Evolutionary conservation across 2,329 filamentous ascomycete species (phyloP).

Genomic region (Hypomyces rosellus): DNA sequence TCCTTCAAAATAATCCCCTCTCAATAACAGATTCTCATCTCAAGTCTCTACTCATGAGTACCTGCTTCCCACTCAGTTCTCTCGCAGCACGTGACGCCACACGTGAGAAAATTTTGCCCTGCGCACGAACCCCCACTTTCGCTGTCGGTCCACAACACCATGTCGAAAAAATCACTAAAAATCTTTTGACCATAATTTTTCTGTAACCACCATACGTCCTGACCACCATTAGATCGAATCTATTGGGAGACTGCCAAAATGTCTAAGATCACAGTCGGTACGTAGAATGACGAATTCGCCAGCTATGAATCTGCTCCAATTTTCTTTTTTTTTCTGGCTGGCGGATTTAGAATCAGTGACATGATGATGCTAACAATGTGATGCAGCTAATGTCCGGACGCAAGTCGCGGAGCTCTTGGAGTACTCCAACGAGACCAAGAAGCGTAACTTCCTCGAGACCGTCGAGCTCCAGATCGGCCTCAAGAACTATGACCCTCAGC

Average conservation of each 20-base stretch:
- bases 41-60: too few relatives aligned
- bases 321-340: not conserved
- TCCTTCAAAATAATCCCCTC: too few relatives aligned
- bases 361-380: conserved; percentile 23
- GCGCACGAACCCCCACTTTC: conserved; percentile 20
- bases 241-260: conserved; percentile 86
- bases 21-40: too few relatives aligned
- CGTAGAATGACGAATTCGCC: conserved; percentile 15
- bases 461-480: conserved; percentile 89
- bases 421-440: conserved; percentile 92
- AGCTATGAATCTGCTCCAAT: not conserved
- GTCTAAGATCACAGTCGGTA: conserved; percentile 81
- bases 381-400: conserved; percentile 78
- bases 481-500: conserved; percentile 99
- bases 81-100: conserved; percentile 22
- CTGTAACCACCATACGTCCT: conserved; percentile 26
- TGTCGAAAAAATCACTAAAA: conserved; percentile 18
- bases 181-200: conserved; percentile 11
- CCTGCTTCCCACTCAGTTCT: too few relatives aligned
- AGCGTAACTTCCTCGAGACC: conserved; percentile 96
- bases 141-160: conserved; percentile 21
- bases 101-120: conserved; percentile 34
- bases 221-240: conserved; percentile 69
- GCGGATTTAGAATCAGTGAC: not conserved
- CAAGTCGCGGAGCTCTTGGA: conserved; percentile 92